Percentiles rank a stretch among this genome's conserved stretches.
These are phyloP conservation scores for Arthrobotrys sinensis DNA, from an alignment of 2,329 filamentous ascomycete genomes.

Conservation along the genomic window DNA sequence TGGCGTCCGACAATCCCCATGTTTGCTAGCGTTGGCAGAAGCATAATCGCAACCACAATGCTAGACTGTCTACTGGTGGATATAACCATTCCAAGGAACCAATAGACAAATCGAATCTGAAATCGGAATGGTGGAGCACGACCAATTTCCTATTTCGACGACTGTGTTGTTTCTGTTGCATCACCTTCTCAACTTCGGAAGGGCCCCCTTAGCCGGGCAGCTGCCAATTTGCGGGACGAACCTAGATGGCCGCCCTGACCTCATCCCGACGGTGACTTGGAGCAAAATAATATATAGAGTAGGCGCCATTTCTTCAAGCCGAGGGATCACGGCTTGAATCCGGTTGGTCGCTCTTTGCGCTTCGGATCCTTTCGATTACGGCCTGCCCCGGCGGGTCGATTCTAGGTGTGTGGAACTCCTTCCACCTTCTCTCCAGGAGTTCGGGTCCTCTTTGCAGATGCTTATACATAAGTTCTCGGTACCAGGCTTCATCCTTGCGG, in stretches of 20 bases:
- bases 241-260: not conserved
- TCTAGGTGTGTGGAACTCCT: conserved; percentile 40
- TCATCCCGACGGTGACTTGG: conserved; percentile 24
- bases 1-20: not conserved
- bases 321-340: not conserved
- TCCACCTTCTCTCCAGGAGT: conserved; percentile 30
- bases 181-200: conserved; percentile 18
- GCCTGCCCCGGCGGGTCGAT: conserved; percentile 41
- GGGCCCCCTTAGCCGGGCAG: not conserved
- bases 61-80: conserved; percentile 5
- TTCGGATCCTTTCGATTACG: conserved; percentile 33
- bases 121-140: conserved; percentile 21
- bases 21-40: not conserved
- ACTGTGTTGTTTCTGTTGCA: conserved; percentile 18
- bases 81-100: not conserved
- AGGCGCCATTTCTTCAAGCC: not conserved
- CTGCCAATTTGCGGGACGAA: not conserved
- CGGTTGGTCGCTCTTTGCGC: not conserved
- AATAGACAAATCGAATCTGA: not conserved
- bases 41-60: conserved; percentile 2
- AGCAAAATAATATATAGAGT: not conserved
- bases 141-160: conserved; percentile 13
- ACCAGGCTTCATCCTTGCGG: conserved; percentile 35
- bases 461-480: conserved; percentile 52
- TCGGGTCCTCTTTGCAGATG: conserved; percentile 21